Evolutionary conservation across 164 flowering plant genomes (phyloP), one percentile per base, ranked within the genome.

Genomic region (Saururus chinensis): DNA sequence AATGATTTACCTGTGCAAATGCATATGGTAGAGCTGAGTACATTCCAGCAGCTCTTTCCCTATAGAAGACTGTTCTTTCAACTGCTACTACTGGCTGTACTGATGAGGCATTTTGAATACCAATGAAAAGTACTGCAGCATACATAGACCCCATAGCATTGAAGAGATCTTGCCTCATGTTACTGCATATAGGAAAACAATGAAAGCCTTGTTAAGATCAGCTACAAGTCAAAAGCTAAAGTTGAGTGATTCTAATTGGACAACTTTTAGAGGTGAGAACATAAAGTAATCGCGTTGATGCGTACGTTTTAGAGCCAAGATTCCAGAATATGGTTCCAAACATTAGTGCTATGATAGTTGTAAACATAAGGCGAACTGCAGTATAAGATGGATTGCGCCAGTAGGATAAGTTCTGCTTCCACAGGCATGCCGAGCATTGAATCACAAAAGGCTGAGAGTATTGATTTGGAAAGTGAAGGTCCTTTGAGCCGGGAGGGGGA

Each of bases 81-180:
- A 83, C 70, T 17, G 76, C 79, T 9, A 83, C 81, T 1, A 83
- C 82, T 40, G 88, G 88, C 56, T 75, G 82, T 58, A 83, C 85
- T 4, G 88, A 72, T 30, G 77, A 56, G n/a, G 77, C 74, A 68
- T 81, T 81, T 70, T 81, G 79, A 1, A 75, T 56, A 0, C 85
- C 85, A 55, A 80, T 56, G 65, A 84, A 81, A 14, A 78, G n/a
- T 35, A 80, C 79, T 25, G 85, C 84, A 49, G 80, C 64, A 59
- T 83, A 76, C 85, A 81, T 81, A 23, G 88, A 83, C 55, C 84
- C 85, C 83, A 83, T 81, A 19, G 82, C 82, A 59, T 83, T 81
- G 52, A 77, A 66, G 49, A 83, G 58, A 69, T 78, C 81, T 57
- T 78, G 80, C 59, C 52, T 57, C 53, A 5, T 74, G 17, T 17